Evolutionary conservation across 2,329 filamentous ascomycete genomes (phyloP).

Genomic region (Cytospora paraplurivora): DNA sequence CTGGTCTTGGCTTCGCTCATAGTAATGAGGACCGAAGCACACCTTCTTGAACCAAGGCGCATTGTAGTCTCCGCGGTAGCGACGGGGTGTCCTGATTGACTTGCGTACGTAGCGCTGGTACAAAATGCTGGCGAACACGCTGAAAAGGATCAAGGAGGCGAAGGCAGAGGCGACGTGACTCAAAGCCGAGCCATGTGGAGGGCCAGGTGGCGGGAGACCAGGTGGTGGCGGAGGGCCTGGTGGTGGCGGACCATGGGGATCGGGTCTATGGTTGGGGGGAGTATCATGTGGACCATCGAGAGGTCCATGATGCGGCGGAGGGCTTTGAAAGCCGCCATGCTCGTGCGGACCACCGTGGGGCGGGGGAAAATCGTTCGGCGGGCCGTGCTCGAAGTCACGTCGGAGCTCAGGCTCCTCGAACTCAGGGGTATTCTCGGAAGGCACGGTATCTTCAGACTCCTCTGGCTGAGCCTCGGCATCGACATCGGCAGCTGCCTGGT

Average conservation of each 20-base stretch:
- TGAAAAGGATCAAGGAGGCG: conserved; percentile 33
- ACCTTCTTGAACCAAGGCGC: conserved; percentile 27
- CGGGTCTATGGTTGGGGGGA: conserved; percentile 1
- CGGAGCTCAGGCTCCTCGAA: conserved; percentile 26
- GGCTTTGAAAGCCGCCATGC: neutral
- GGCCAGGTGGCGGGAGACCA: neutral
- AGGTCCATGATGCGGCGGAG: conserved; percentile 15
- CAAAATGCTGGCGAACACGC: conserved; percentile 33
- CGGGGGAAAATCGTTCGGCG: neutral
- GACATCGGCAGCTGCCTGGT: neutral
- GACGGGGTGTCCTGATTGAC: conserved; percentile 14
- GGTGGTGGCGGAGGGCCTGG: neutral
- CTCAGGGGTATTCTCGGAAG: neutral
- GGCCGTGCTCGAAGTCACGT: conserved; percentile 9
- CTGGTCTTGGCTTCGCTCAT: conserved; percentile 35
- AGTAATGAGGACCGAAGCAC: conserved; percentile 26
- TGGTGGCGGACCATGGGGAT: conserved; percentile 14
- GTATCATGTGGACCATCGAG: conserved; percentile 18
- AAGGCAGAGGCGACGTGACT: conserved; percentile 24
- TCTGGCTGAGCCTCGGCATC: neutral
- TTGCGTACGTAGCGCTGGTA: conserved; percentile 34
- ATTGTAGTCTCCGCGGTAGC: conserved; percentile 15
- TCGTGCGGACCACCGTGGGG: neutral
- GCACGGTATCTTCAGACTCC: neutral
- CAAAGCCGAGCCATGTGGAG: conserved; percentile 2